A percentile compares a stretch with the other conserved stretches of the same genome.
These are phyloP conservation scores for Termitomyces sp. DNA, from an alignment of 768 basidiomycete genomes.

Conservation along the genomic window DNA sequence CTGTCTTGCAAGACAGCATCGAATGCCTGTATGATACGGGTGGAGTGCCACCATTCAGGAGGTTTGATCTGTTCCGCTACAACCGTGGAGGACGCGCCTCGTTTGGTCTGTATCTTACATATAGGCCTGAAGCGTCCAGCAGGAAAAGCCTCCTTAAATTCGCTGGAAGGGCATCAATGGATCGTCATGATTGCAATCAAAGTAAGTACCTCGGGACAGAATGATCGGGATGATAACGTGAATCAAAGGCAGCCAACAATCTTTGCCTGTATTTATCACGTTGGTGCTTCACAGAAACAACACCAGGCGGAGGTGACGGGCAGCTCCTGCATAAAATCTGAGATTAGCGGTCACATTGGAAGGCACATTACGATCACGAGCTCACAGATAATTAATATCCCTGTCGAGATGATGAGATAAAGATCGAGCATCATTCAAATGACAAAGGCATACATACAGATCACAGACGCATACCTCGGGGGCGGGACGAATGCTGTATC, in stretches of 20 bases:
- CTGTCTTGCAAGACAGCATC: slow-evolving; percentile 83
- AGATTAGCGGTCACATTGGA: slow-evolving; percentile 5
- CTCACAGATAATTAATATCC: slow-evolving; percentile 77
- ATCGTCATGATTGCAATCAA: neutral
- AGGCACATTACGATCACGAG: slow-evolving; percentile 9
- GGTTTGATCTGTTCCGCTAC: slow-evolving; percentile 88
- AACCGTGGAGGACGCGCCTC: slow-evolving; percentile 71
- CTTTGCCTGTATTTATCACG: slow-evolving; percentile 75
- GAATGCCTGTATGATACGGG: slow-evolving; percentile 86
- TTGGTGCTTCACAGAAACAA: slow-evolving; percentile 73
- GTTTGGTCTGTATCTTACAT: slow-evolving; percentile 85
- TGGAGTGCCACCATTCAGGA: slow-evolving; percentile 94
- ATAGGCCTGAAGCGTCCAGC: slow-evolving; percentile 87
- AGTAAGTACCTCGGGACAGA: slow-evolving; percentile 59
- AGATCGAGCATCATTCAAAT: neutral
- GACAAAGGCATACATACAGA: slow-evolving; percentile 45
- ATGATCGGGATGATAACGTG: slow-evolving; percentile 87
- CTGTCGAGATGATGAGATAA: slow-evolving; percentile 28
- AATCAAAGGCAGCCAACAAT: slow-evolving; percentile 73
- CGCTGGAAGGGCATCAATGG: slow-evolving; percentile 37
- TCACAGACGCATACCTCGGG: slow-evolving; percentile 87
- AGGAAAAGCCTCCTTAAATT: slow-evolving; percentile 94
- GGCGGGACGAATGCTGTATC: slow-evolving; percentile 68
- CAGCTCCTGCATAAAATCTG: slow-evolving; percentile 49
- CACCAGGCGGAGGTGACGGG: slow-evolving; percentile 69